Base-by-base conservation (phyloP, 2,329 filamentous ascomycete genomes). In the Paracorniculantispora psalliotae region DNA sequence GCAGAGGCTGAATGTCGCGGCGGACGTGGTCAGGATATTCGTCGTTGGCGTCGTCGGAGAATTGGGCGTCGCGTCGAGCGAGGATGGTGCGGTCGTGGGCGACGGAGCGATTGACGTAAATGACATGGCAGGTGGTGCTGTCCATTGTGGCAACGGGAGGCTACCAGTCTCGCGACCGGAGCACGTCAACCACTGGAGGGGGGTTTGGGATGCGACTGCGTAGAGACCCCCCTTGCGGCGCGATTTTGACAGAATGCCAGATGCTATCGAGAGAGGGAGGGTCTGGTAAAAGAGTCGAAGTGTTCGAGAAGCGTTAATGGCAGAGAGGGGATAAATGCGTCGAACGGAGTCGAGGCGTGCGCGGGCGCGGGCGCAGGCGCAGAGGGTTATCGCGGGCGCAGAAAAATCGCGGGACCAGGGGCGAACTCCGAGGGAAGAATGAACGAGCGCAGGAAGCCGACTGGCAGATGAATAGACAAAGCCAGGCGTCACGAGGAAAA, bases 101-200 rank as follows among this genome's bases (percentile, higher is more conserved):
- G 62, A 82, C 77, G 61, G 76, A 73, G 67, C 80, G 80, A 72
- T 84, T 81, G 66, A 85, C 81, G 65, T 85, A 86, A 62, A 86
- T 81, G 64, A 85, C 77, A 69, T 84, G 81, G 69, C 81, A 84
- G 61, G 75, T 73, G 67, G 79, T 76, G 68, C 75, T 77, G 71
- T 85, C 82, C 82, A 85, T 85, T 69, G 72, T 78, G 75, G 75
- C 73, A 74, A 76, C 72, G 69, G 75, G 72, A 75, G 78, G 79
- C 80, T 80, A 78, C 81, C 80, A 83, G 81, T 81, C 82, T 79
- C 73, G 71, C 77, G 81, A 83, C 81, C 76, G 81, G 79, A 80
- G 77, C 80, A 77, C 79, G 79, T 79, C 76, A 75, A 74, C 79
- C 79, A 75, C 77, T 39, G 9, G 53, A 43, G 26, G 44, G 56